Evolutionary conservation across 2,329 filamentous ascomycete genomes (phyloP).

Genomic region (Phyllosticta paracitricarpa): DNA sequence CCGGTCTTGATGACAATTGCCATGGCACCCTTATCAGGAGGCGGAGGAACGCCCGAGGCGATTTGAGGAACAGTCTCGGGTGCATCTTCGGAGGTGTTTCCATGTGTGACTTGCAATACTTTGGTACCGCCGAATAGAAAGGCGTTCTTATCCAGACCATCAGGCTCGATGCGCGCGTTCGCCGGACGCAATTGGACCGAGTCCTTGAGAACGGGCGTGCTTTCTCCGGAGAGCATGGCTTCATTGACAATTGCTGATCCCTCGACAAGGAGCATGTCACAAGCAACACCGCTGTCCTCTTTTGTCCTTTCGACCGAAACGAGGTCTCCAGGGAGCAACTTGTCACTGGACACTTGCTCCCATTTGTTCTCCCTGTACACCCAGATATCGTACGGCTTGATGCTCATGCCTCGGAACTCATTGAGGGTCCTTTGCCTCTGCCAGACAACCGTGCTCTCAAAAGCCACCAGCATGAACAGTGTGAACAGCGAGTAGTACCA

Average conservation of each 20-base stretch:
- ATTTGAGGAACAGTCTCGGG: constrained; percentile 51
- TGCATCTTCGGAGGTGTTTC: constrained; percentile 61
- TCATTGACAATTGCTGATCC: constrained; percentile 97
- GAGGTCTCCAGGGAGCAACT: constrained; percentile 84
- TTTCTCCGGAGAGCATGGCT: constrained; percentile 97
- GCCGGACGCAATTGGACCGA: constrained; percentile 82
- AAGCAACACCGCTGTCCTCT: constrained; percentile 93
- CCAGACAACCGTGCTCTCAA: constrained; percentile 98
- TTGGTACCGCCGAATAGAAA: constrained; percentile 98
- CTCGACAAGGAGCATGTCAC: constrained; percentile 91
- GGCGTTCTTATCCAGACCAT: constrained; percentile 90
- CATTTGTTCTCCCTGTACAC: constrained; percentile 82
- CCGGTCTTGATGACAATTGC: constrained; percentile 94
- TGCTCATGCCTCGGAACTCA: constrained; percentile 98
- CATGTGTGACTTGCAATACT: constrained; percentile 88
- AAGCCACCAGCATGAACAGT: constrained; percentile 93
- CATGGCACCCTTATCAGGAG: constrained; percentile 88
- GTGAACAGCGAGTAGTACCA: constrained; percentile 99
- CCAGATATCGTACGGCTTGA: constrained; percentile 94
- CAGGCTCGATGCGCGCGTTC: constrained; percentile 71
- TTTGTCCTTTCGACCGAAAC: constrained; percentile 89
- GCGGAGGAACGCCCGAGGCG: constrained; percentile 65
- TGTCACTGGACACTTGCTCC: constrained; percentile 81
- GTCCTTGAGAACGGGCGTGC: constrained; percentile 91
- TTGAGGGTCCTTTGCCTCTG: constrained; percentile 90